Evolutionary conservation across 108 stramenopile genomes (phyloP), one percentile per base, ranked within the genome.

Genomic region (Skeletonema menzelii): DNA sequence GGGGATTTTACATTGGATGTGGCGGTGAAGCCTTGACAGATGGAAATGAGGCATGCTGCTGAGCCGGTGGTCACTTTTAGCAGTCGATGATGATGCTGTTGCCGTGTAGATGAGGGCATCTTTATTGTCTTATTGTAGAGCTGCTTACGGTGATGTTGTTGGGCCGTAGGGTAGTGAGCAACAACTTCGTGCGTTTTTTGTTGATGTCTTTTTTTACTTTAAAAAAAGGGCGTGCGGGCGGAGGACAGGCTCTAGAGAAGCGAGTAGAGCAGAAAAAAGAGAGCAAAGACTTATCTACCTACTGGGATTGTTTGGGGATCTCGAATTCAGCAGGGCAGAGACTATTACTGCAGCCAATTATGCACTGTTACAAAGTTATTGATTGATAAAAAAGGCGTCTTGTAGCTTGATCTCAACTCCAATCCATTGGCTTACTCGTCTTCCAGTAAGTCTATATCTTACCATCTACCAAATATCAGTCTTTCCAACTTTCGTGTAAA

Each of bases 401-500:
- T 37, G 7, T 37, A 10, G 7, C n/a, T n/a, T 10, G 6, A 10
- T 37, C 15, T 40, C 38, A 40, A 14, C 38, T 40, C 38, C 13
- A 14, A 12, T 40, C 14, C 14, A 40, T 14, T 40, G 14, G 38
- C 38, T 40, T 40, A 14, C 38, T n/a, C n/a, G n/a, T n/a, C n/a
- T n/a, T n/a, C n/a, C n/a, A n/a, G n/a, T n/a, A n/a, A n/a, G n/a
- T n/a, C n/a, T n/a, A 8, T 35, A 6, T 35, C 14, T 2, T 40
- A 13, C 3, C 20, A 15, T 22, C 55, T 57, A 68, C 67, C 67
- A 68, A 58, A 68, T 31, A 68, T 68, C 67, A 27, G 67, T 68
- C 19, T 40, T 38, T 42, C 63, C 55, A 46, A 44, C 56, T 7
- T 56, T 38, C 2, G 86, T 87, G 64, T 75, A 87, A 22, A 75